These are phyloP conservation scores for Rhytidiadelphus loreus DNA, from an alignment of 225 moss, liverwort and hornwort genomes.

Conservation along the genomic window DNA sequence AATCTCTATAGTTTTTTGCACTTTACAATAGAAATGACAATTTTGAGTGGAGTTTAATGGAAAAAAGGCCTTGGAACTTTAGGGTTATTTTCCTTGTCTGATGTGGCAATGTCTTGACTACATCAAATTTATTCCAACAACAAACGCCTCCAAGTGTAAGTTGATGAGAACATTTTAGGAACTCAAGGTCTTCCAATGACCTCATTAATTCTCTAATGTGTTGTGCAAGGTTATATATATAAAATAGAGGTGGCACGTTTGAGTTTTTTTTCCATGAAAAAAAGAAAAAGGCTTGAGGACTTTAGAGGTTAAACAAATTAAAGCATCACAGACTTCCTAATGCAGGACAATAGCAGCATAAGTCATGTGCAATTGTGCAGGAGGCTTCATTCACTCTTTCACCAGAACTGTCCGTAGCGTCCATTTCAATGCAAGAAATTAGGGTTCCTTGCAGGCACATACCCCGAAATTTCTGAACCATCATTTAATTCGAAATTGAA, in stretches of 20 bases:
- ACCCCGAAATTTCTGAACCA: background rate
- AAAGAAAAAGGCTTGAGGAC: background rate
- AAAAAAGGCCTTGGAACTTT: no score
- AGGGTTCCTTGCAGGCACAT: background rate
- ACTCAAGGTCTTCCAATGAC: no score
- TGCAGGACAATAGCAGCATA: background rate
- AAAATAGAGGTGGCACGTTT: rapidly evolving
- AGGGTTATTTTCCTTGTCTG: no score
- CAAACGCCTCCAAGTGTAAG: no score
- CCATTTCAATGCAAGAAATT: background rate
- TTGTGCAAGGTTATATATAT: no score
- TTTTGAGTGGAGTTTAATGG: no score
- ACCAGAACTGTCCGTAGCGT: background rate
- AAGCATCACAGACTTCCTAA: background rate
- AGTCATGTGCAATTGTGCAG: background rate
- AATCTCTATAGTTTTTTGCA: no score
- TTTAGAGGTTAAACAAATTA: background rate
- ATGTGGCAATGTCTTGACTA: no score
- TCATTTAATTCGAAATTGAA: background rate
- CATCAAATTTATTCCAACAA: no score
- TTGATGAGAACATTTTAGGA: no score
- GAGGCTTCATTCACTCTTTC: background rate
- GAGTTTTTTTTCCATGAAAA: background rate
- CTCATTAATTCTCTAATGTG: no score
- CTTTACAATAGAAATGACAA: no score